Conservation (phyloP, 140 eudicot genomes). For the Ambrosia hybrid region DNA sequence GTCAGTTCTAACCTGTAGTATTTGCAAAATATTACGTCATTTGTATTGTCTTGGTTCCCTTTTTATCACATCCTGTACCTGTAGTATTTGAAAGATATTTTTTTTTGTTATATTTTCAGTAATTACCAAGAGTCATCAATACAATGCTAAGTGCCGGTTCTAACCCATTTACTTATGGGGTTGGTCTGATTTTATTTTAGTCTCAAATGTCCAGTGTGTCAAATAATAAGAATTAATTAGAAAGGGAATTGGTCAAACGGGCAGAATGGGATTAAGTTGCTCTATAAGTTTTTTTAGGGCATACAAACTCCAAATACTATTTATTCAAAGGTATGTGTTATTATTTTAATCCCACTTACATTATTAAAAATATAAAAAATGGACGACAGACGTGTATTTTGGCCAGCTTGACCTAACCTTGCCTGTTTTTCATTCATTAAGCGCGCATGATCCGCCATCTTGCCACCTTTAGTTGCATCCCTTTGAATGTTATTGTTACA, state of each 20-base stretch:
- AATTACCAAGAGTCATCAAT: not conserved
- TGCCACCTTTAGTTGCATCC: too few relatives aligned
- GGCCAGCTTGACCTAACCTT: not conserved
- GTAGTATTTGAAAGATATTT: constrained; percentile 5
- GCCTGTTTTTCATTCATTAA: constrained; percentile 1
- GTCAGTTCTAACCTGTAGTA: too few relatives aligned
- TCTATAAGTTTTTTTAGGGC: not conserved
- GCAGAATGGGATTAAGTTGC: not conserved
- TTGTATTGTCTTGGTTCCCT: not conserved
- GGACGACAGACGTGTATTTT: not conserved
- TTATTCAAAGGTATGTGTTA: not conserved
- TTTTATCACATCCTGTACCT: not conserved
- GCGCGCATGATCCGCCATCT: too few relatives aligned
- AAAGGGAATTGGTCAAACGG: not conserved
- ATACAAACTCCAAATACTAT: not conserved
- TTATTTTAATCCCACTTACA: not conserved
- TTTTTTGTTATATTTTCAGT: not conserved
- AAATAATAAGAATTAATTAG: not conserved
- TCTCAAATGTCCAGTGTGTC: not conserved
- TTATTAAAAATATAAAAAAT: not conserved
- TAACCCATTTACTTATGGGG: not conserved
- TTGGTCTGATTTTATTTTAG: not conserved
- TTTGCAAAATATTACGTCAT: too few relatives aligned
- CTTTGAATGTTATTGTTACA: constrained; percentile 4
- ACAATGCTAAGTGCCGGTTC: not conserved